phyloP scores from a whole-genome alignment of 352 stramenopile genomes.

The Phytophthora cactorum region DNA sequence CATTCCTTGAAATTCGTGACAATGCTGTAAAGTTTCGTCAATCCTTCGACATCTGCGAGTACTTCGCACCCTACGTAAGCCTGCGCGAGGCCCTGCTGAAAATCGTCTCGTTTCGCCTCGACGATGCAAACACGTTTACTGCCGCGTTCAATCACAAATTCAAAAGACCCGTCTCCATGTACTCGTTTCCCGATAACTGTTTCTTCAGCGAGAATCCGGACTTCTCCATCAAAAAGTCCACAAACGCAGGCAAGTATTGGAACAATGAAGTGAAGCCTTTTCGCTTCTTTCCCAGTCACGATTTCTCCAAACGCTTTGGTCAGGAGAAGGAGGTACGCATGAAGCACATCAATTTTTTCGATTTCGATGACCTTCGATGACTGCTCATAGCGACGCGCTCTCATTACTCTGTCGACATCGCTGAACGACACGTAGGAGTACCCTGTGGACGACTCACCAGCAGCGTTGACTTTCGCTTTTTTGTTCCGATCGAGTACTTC shows the following conservation, averaged over 20 bases:
- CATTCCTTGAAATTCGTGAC: slow-evolving; percentile 41
- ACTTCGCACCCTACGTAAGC: slow-evolving; percentile 36
- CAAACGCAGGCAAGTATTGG: neutral
- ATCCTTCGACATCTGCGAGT: slow-evolving; percentile 37
- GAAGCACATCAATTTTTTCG: slow-evolving; percentile 2
- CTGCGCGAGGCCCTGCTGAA: slow-evolving; percentile 32
- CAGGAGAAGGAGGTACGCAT: slow-evolving; percentile 1
- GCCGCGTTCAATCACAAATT: slow-evolving; percentile 14
- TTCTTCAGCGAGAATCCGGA: slow-evolving; percentile 1
- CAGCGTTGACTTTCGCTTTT: neutral
- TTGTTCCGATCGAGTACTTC: neutral
- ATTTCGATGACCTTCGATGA: neutral
- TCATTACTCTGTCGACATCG: neutral
- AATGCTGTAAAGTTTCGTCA: slow-evolving; percentile 35
- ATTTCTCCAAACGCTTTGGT: slow-evolving; percentile 1
- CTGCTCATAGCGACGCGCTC: slow-evolving; percentile 1
- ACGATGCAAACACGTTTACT: slow-evolving; percentile 36
- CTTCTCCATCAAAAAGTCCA: neutral
- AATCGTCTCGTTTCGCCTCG: slow-evolving; percentile 32
- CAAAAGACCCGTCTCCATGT: slow-evolving; percentile 22
- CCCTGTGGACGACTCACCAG: slow-evolving; percentile 3
- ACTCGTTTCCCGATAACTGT: slow-evolving; percentile 26
- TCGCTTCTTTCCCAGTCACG: neutral
- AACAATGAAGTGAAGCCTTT: neutral
- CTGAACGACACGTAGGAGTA: slow-evolving; percentile 2